Evolutionary conservation across 1,139 yeast genomes (phyloP).

Genomic region (Geotrichum cucujoidarum): DNA sequence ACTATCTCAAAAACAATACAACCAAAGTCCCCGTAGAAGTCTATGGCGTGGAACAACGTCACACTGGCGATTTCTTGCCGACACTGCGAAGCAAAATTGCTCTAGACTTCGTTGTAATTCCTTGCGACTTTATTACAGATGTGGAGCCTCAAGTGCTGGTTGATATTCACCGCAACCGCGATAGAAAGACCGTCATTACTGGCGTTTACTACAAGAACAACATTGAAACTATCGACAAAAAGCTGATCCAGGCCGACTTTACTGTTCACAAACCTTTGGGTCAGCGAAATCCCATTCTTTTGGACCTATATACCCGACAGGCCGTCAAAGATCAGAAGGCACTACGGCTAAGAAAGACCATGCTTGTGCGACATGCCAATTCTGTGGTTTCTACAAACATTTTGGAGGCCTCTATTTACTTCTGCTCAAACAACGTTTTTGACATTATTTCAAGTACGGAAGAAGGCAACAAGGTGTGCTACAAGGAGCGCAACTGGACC

Average conservation of each 20-base stretch:
- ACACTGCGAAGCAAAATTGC: constrained; percentile 44
- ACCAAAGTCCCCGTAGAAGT: constrained; percentile 23
- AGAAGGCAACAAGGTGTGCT: constrained; percentile 24
- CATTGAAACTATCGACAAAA: constrained; percentile 72
- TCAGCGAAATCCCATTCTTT: constrained; percentile 45
- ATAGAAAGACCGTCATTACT: constrained; percentile 51
- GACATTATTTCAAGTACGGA: constrained; percentile 36
- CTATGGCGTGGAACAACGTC: constrained; percentile 28
- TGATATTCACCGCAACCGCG: constrained; percentile 73
- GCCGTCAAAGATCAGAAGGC: constrained; percentile 66
- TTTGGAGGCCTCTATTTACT: constrained; percentile 72
- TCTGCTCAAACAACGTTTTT: constrained; percentile 58
- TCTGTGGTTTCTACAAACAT: constrained; percentile 70
- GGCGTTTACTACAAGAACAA: constrained; percentile 66
- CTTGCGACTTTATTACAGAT: constrained; percentile 91
- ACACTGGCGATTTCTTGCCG: constrained; percentile 62
- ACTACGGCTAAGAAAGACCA: constrained; percentile 71
- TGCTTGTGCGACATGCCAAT: constrained; percentile 85
- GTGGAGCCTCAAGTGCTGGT: constrained; percentile 84
- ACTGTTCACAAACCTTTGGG: constrained; percentile 48
- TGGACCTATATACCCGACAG: constrained; percentile 65
- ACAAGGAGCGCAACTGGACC: constrained; percentile 47
- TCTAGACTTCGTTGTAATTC: constrained; percentile 67
- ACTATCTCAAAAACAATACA: constrained; percentile 28
- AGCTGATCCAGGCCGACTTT: constrained; percentile 58